Percentiles rank a stretch among this genome's conserved stretches.
phyloP scores from a whole-genome alignment of 495 filamentous ascomycete species.

The Elasticomyces elasticus region DNA sequence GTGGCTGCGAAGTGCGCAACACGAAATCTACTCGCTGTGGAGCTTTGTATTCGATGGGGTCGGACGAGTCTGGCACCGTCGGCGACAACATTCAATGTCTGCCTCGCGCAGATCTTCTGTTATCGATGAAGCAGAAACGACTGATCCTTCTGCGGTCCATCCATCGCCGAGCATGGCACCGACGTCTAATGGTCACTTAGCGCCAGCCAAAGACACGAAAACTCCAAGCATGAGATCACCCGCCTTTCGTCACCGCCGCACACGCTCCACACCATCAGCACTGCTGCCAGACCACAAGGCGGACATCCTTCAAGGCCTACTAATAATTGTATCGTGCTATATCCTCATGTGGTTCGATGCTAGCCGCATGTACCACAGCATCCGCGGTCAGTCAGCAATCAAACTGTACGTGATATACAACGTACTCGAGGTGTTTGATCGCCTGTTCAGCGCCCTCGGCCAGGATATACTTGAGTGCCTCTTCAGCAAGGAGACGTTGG shows the following conservation, averaged over 20 bases:
- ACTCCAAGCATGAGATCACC: constrained; percentile 24
- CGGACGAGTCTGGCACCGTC: constrained; percentile 60
- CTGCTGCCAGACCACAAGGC: constrained; percentile 85
- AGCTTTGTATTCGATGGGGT: constrained; percentile 65
- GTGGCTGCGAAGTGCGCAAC: constrained; percentile 53
- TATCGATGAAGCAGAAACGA: too few relatives aligned
- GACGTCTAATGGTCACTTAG: background rate
- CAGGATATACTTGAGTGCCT: constrained; percentile 95
- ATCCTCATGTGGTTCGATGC: constrained; percentile 89
- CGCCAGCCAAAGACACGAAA: constrained; percentile 9
- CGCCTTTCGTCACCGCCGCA: constrained; percentile 54
- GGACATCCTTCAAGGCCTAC: constrained; percentile 78
- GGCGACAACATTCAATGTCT: constrained; percentile 27
- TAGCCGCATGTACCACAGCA: constrained; percentile 96
- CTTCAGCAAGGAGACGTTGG: constrained; percentile 83
- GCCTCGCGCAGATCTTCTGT: constrained; percentile 28
- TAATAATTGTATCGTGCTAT: constrained; percentile 74
- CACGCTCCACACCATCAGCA: constrained; percentile 73
- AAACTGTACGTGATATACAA: constrained; percentile 99
- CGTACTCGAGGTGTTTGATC: constrained; percentile 80
- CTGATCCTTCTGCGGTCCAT: too few relatives aligned
- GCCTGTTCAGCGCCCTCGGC: constrained; percentile 77
- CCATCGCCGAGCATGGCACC: constrained; percentile 2
- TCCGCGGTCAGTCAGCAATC: constrained; percentile 89
- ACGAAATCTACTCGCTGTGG: constrained; percentile 57